These are phyloP conservation scores for Chaetoceros muelleri DNA, from an alignment of 108 stramenopile genomes.

Conservation along the genomic window DNA sequence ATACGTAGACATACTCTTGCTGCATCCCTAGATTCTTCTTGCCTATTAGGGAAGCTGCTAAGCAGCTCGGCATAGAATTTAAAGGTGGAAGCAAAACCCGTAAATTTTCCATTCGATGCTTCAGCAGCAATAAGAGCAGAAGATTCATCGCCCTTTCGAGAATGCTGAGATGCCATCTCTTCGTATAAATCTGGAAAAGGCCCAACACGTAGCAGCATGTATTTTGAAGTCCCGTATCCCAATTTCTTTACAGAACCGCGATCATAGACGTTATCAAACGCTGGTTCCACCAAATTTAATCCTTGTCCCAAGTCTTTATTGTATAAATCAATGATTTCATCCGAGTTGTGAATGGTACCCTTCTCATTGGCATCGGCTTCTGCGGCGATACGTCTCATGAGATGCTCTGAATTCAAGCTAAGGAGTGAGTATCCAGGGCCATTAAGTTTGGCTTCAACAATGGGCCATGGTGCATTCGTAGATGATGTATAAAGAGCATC, in stretches of 20 bases:
- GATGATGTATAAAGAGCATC: constrained; percentile 39
- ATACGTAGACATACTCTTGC: constrained; percentile 66
- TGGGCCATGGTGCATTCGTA: constrained; percentile 57
- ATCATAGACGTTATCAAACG: constrained; percentile 47
- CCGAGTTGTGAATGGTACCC: constrained; percentile 10
- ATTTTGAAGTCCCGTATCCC: constrained; percentile 79
- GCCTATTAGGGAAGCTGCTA: constrained; percentile 32
- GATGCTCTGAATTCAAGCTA: constrained; percentile 60
- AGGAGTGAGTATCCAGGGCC: constrained; percentile 57
- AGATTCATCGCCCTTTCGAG: constrained; percentile 35
- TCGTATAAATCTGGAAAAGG: constrained; percentile 77
- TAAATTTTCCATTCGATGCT: constrained; percentile 58
- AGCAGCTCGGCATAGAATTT: constrained; percentile 60
- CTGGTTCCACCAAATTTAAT: constrained; percentile 22
- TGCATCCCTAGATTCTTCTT: constrained; percentile 66
- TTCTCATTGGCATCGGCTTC: constrained; percentile 45
- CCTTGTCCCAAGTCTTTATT: constrained; percentile 48
- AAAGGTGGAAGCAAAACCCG: constrained; percentile 69
- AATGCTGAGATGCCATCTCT: constrained; percentile 46
- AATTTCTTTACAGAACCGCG: constrained; percentile 49
- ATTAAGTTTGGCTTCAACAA: constrained; percentile 51
- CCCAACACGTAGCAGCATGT: constrained; percentile 57
- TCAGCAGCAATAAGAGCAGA: constrained; percentile 76
- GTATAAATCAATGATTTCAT: constrained; percentile 40
- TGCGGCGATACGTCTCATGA: constrained; percentile 71